These are phyloP conservation scores for Boletus tomentosulus DNA, from an alignment of 768 basidiomycete genomes.

Conservation along the genomic window DNA sequence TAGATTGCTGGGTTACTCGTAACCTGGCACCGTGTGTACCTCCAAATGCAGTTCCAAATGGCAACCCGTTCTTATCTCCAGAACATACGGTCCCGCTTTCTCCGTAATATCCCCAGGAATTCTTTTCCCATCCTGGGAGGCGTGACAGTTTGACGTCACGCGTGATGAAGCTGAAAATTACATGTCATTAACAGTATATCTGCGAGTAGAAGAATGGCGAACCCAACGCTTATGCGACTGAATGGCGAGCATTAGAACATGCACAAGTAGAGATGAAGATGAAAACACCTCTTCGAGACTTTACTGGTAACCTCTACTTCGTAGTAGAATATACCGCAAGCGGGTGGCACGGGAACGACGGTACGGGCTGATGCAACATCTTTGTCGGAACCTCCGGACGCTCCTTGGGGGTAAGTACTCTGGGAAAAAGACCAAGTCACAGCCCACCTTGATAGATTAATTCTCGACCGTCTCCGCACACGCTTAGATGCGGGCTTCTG, in stretches of 20 bases:
- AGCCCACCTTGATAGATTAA: constrained; percentile 62
- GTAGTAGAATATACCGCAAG: constrained; percentile 92
- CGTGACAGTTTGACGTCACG: constrained; percentile 63
- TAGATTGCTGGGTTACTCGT: not conserved
- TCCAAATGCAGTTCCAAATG: constrained; percentile 78
- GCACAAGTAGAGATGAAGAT: not conserved
- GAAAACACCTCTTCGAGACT: constrained; percentile 68
- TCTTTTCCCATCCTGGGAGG: constrained; percentile 81
- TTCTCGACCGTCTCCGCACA: constrained; percentile 71
- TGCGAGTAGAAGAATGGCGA: constrained; percentile 18
- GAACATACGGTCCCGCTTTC: constrained; percentile 81
- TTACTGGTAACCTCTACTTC: constrained; percentile 84
- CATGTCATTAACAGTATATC: constrained; percentile 9
- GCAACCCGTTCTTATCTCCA: constrained; percentile 63
- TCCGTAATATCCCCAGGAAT: constrained; percentile 92
- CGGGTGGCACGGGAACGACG: constrained; percentile 70
- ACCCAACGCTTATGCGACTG: constrained; percentile 84
- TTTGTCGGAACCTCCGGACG: constrained; percentile 58
- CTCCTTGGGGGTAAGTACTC: constrained; percentile 34
- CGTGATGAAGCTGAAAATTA: constrained; percentile 54
- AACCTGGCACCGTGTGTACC: constrained; percentile 44
- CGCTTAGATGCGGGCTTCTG: constrained; percentile 52
- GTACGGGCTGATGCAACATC: constrained; percentile 86
- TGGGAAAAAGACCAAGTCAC: not conserved
- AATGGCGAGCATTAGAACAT: constrained; percentile 14